phyloP scores from a whole-genome alignment of 345 rosid species.

The Acer yangbiense region DNA sequence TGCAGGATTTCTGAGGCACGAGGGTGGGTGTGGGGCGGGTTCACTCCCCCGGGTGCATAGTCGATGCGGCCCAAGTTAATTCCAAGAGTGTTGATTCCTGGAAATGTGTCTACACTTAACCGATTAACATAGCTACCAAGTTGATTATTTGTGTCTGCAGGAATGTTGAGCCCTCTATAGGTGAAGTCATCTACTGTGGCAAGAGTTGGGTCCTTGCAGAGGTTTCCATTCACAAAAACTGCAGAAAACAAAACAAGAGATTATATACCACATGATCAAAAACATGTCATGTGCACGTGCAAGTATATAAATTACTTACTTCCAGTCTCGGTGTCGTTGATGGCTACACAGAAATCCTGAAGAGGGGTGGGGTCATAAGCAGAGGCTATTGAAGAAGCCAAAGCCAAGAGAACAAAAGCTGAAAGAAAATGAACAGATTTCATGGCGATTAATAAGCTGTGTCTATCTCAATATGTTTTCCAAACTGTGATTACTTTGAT shows the following conservation, averaged over 20 bases:
- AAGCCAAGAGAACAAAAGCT: neutral
- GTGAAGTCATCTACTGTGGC: slow-evolving; percentile 30
- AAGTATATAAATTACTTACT: neutral
- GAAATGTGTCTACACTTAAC: neutral
- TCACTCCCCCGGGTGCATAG: slow-evolving; percentile 23
- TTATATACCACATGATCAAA: neutral
- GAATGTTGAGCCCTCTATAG: slow-evolving; percentile 19
- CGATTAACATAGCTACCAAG: slow-evolving; percentile 26
- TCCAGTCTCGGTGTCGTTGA: slow-evolving; percentile 10
- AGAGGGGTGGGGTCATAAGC: slow-evolving; percentile 31
- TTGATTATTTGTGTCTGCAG: slow-evolving; percentile 13
- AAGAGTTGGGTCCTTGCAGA: slow-evolving; percentile 38
- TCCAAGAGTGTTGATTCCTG: slow-evolving; percentile 35
- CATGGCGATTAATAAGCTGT: neutral
- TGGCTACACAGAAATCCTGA: slow-evolving; percentile 34
- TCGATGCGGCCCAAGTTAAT: slow-evolving; percentile 30
- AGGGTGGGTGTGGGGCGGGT: slow-evolving; percentile 39
- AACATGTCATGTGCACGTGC: neutral
- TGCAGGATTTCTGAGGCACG: slow-evolving; percentile 19
- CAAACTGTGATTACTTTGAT: neutral
- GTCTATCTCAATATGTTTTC: neutral
- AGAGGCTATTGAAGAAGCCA: neutral
- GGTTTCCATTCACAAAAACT: slow-evolving; percentile 41
- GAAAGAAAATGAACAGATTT: slow-evolving; percentile 1
- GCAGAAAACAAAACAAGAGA: neutral